phyloP scores from a whole-genome alignment of 768 basidiomycete genomes.

The Russula compacta region DNA sequence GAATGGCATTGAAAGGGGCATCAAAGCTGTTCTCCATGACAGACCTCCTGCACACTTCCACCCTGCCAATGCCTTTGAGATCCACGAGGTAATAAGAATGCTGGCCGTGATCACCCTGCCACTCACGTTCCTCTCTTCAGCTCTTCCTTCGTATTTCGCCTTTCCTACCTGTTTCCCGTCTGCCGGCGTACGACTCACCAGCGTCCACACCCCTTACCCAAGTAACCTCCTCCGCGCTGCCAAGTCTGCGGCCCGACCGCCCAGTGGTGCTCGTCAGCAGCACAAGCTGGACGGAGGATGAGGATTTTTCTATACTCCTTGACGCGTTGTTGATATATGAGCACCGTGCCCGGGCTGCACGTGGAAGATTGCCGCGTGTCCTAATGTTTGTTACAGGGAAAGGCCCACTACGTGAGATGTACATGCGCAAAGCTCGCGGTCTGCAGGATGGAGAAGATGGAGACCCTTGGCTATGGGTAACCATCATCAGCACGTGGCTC shows the following conservation, averaged over 20 bases:
- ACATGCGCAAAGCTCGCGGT: slow-evolving; percentile 58
- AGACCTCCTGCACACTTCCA: slow-evolving; percentile 84
- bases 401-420: slow-evolving; percentile 64
- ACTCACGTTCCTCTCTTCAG: slow-evolving; percentile 24
- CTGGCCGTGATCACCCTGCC: slow-evolving; percentile 11
- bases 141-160: slow-evolving; percentile 44
- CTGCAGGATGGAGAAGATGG: slow-evolving; percentile 37
- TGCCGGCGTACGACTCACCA: slow-evolving; percentile 26
- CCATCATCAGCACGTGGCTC: slow-evolving; percentile 79
- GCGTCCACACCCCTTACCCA: slow-evolving; percentile 15
- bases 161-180: slow-evolving; percentile 49
- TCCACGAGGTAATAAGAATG: slow-evolving; percentile 51
- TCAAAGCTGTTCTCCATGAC: slow-evolving; percentile 76
- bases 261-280: slow-evolving; percentile 85
- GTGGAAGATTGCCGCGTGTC: slow-evolving; percentile 53
- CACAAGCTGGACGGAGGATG: slow-evolving; percentile 97
- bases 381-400: slow-evolving; percentile 86
- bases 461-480: slow-evolving; percentile 60
- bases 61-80: slow-evolving; percentile 55
- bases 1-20: slow-evolving; percentile 43
- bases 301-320: slow-evolving; percentile 83
- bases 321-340: slow-evolving; percentile 70
- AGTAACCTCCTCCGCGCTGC: slow-evolving; percentile 40
- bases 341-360: slow-evolving; percentile 32
- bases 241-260: slow-evolving; percentile 55